Base-by-base conservation (phyloP, 352 stramenopile species). In the Pythium plurisporium region DNA sequence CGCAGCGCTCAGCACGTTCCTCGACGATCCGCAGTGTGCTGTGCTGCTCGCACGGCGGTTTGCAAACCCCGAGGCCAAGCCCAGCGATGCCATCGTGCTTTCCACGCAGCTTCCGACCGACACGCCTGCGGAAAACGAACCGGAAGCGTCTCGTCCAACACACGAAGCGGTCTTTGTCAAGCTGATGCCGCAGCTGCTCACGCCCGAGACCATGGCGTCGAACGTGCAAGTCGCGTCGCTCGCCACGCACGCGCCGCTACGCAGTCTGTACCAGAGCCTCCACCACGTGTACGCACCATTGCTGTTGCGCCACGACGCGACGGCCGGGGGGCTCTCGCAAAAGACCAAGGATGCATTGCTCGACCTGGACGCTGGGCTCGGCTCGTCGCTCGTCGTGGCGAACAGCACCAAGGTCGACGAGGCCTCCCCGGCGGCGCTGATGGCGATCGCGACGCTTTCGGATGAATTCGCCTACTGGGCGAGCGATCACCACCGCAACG, bases 391-490 rank as follows among this genome's bases (percentile, higher is more conserved):
- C 20, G 67, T 23, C 34, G 11, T 42, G n/a, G n/a, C n/a, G n/a
- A n/a, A n/a, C 34, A 38, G 9, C 1, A 41, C 38, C 15, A 47
- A 55, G 14, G n/a, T 55, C 10, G 55, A 58, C 26, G 73, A 84
- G 17, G 45, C 33, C 17, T 68, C 70, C 14, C 60, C 70, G 3
- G 71, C 70, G 14, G 62, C 70, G 11, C 65, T 95, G 17, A 83
- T 89, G 70, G 66, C 59, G n/a, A 95, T 97, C 27, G 78, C 83
- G 26, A 92, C 71, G 15, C 76, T 95, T 51, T 65, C 67, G 2
- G 89, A 97, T 67, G 90, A 97, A 64, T 88, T 95, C 41, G 60
- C 82, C 2, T 97, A 87, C 62, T 97, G 91, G 89, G 79, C 87
- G 29, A 62, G 73, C 48, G 64, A 69, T 3, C 79, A 91, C 48